A percentile compares a stretch with the other conserved stretches of the same genome.
Evolutionary conservation across 1,284 basidiomycete genomes (phyloP).

Genomic region (Xerocomus minutiporus): DNA sequence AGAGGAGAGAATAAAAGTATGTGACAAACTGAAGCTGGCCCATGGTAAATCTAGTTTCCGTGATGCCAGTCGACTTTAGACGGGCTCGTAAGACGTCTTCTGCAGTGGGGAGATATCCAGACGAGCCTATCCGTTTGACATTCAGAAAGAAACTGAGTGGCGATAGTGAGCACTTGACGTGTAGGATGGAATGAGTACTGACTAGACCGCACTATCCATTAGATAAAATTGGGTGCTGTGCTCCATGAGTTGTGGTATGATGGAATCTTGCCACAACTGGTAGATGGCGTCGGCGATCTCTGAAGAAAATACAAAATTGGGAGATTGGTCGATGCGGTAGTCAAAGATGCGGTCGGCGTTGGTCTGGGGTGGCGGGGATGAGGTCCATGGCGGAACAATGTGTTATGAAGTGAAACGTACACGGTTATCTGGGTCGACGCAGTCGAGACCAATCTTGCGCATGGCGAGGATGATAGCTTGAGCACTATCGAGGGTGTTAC

Average conservation of each 20-base stretch:
- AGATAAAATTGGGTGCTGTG: slow-evolving; percentile 88
- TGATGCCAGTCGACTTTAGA: slow-evolving; percentile 90
- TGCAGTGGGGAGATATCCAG: slow-evolving; percentile 83
- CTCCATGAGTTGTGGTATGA: slow-evolving; percentile 85
- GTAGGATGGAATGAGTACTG: slow-evolving; percentile 33
- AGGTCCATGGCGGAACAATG: background rate
- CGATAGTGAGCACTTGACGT: slow-evolving; percentile 2
- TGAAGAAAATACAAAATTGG: slow-evolving; percentile 47
- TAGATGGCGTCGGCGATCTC: slow-evolving; percentile 77
- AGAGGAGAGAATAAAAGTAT: slow-evolving; percentile 45
- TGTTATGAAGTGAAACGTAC: slow-evolving; percentile 27
- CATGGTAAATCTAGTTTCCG: slow-evolving; percentile 80
- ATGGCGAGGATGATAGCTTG: slow-evolving; percentile 88
- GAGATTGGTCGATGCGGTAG: slow-evolving; percentile 43
- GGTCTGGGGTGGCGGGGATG: slow-evolving; percentile 29
- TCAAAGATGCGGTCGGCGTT: slow-evolving; percentile 61
- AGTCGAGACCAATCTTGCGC: slow-evolving; percentile 85
- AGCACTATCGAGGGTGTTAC: slow-evolving; percentile 85
- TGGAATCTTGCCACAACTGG: slow-evolving; percentile 87
- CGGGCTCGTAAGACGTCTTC: slow-evolving; percentile 87
- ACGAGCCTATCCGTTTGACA: slow-evolving; percentile 74
- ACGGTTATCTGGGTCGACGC: slow-evolving; percentile 70
- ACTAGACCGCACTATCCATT: slow-evolving; percentile 95
- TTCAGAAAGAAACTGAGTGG: slow-evolving; percentile 86
- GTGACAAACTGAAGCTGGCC: slow-evolving; percentile 67